Evolutionary conservation across 2,329 filamentous ascomycete species (phyloP), one percentile per base, ranked within the genome.

Genomic region (Ascochyta pisi): DNA sequence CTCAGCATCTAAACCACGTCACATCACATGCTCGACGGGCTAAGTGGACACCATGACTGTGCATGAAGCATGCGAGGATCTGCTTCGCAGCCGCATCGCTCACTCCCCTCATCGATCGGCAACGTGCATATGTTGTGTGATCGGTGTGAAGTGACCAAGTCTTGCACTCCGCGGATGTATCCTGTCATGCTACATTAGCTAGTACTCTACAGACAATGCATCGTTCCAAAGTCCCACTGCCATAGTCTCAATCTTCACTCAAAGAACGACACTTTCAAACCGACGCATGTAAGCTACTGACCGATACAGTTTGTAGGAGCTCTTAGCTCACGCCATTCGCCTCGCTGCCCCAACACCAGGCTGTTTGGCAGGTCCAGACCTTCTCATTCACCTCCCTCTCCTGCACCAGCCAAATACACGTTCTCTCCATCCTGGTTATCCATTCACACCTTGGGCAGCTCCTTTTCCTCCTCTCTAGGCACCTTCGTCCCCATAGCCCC

Each of bases 401-500:
- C 15, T 24, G 39, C n/a, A 31, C 24, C 31, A 23, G 31, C 9
- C 23, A 23, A 29, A 27, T 9, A 5, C 4, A 16, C 15, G 2
- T 7, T 19, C 9, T 9, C 8, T 12, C 7, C 22, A n/a, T 31
- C 15, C 33, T 35, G 31, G 7, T 15, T 12, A 8, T 10, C 33
- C 33, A 35, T 6, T 10, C 35, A 55, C 26, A 40, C 46, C 27
- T 26, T 47, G 29, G 44, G 39, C 24, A 48, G 39, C 27, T 37
- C 22, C 19, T 37, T 34, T 48, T 50, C 56, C 23, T 50, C 54
- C 37, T 40, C 59, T 22, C 71, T 69, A 27, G 73, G 67, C 55
- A 84, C 74, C 64, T 75, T 80, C 40, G 81, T 79, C 6, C 86
- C 89, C 43, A 78, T 76, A 57, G 81, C 79, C 9, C 89, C 90